These are phyloP conservation scores for Xylaria sp. DNA, from an alignment of 2,329 filamentous ascomycete genomes.

Conservation along the genomic window DNA sequence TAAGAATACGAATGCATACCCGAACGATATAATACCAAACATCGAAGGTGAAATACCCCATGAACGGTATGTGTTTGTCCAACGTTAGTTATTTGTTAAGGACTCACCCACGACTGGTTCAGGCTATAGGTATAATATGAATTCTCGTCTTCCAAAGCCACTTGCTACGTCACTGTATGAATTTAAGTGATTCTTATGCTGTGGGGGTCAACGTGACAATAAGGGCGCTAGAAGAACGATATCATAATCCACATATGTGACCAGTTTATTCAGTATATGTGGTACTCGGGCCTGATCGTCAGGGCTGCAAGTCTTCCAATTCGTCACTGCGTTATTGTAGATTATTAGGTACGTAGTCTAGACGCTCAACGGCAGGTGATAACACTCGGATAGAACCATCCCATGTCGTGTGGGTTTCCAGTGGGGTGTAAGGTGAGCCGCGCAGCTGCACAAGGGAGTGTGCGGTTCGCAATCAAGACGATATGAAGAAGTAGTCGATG, in stretches of 20 bases:
- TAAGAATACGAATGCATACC: constrained; percentile 17
- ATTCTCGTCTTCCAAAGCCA: constrained; percentile 10
- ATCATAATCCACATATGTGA: constrained; percentile 29
- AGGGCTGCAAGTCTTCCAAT: constrained; percentile 37
- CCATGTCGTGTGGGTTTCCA: constrained; percentile 29
- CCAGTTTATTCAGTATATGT: constrained; percentile 19
- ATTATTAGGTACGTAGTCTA: constrained; percentile 23
- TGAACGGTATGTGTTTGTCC: not conserved
- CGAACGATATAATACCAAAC: constrained; percentile 11
- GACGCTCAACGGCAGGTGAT: constrained; percentile 32
- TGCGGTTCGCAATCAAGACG: constrained; percentile 36
- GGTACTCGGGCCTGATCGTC: constrained; percentile 35
- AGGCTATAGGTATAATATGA: constrained; percentile 16
- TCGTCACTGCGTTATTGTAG: constrained; percentile 23
- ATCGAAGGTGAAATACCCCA: not conserved
- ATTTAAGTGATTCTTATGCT: constrained; percentile 7
- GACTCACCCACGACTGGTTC: constrained; percentile 11
- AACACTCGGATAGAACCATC: constrained; percentile 28
- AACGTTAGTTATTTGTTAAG: not conserved
- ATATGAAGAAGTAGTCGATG: constrained; percentile 40
- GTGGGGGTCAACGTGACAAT: constrained; percentile 26
- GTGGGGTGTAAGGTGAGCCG: constrained; percentile 28
- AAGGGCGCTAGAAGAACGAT: constrained; percentile 10
- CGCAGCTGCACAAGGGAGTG: constrained; percentile 25
- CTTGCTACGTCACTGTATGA: constrained; percentile 26